Percentiles rank a stretch among this genome's conserved stretches.
phyloP scores from a whole-genome alignment of 1,139 yeast genomes.

The Candida smagusa region DNA sequence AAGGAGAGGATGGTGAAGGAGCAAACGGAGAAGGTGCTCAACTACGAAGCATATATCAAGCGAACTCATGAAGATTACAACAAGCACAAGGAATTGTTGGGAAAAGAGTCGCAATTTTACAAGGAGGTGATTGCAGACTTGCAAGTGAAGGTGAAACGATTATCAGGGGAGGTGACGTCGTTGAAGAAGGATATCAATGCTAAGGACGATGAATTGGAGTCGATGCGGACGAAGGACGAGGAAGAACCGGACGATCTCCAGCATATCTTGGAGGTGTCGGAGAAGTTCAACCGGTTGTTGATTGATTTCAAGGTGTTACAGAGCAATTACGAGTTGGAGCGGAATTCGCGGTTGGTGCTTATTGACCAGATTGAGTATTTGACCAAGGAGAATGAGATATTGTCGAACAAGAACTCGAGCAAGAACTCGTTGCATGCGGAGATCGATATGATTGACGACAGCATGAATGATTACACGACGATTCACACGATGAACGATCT shows the following conservation, averaged over 20 bases:
- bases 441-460: conserved; percentile 10
- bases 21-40: conserved; percentile 17
- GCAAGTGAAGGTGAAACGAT: conserved; percentile 25
- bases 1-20: conserved; percentile 18
- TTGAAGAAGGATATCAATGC: conserved; percentile 4
- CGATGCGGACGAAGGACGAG: background rate
- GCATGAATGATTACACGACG: conserved; percentile 15
- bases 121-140: conserved; percentile 32
- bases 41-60: conserved; percentile 21
- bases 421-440: conserved; percentile 11
- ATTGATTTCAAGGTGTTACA: conserved; percentile 38
- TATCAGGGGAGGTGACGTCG: conserved; percentile 20
- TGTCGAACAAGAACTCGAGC: conserved; percentile 13
- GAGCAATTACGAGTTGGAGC: conserved; percentile 45
- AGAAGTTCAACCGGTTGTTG: conserved; percentile 29
- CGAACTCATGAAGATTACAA: conserved; percentile 19
- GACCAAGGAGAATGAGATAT: conserved; percentile 37
- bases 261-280: conserved; percentile 14
- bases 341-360: conserved; percentile 48
- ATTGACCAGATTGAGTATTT: conserved; percentile 55
- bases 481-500: conserved; percentile 24
- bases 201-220: conserved; percentile 7
- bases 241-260: conserved; percentile 8
- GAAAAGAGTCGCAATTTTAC: conserved; percentile 30
- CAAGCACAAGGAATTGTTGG: conserved; percentile 26